Evolutionary conservation across 2,329 filamentous ascomycete species (phyloP).

Genomic region (Colletotrichum lini): DNA sequence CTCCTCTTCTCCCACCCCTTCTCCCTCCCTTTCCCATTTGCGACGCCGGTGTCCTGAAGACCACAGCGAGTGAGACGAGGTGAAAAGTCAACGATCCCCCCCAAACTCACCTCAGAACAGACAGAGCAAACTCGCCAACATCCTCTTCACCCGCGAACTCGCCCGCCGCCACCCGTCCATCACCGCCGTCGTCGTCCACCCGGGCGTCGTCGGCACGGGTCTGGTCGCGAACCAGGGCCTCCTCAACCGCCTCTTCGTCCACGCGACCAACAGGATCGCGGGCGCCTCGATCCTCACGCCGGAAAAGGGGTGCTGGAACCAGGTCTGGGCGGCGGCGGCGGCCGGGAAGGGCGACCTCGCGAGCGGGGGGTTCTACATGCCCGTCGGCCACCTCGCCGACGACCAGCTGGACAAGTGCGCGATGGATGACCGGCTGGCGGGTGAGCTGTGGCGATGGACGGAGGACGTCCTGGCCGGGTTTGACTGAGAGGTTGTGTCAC

Average conservation of each 20-base stretch:
- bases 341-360: slow-evolving; percentile 42
- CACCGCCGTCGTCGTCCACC: slow-evolving; percentile 49
- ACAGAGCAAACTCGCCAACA: slow-evolving; percentile 53
- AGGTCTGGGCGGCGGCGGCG: slow-evolving; percentile 51
- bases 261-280: slow-evolving; percentile 43
- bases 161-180: slow-evolving; percentile 48
- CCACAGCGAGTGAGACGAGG: no score
- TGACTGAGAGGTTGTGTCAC: neutral
- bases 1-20: neutral
- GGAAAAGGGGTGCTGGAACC: slow-evolving; percentile 50
- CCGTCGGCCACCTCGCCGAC: slow-evolving; percentile 46
- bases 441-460: slow-evolving; percentile 58
- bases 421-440: slow-evolving; percentile 49
- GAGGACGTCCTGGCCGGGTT: slow-evolving; percentile 42
- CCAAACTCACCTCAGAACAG: neutral
- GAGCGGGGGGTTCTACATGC: slow-evolving; percentile 47
- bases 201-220: slow-evolving; percentile 48
- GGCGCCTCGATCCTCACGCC: slow-evolving; percentile 44
- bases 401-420: slow-evolving; percentile 45
- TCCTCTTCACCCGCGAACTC: slow-evolving; percentile 51
- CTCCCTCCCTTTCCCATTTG: no score
- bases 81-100: neutral
- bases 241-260: slow-evolving; percentile 47
- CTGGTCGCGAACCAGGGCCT: slow-evolving; percentile 47
- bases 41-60: no score